Base-by-base conservation (phyloP, 2,329 filamentous ascomycete species). In the Onygena corvina region DNA sequence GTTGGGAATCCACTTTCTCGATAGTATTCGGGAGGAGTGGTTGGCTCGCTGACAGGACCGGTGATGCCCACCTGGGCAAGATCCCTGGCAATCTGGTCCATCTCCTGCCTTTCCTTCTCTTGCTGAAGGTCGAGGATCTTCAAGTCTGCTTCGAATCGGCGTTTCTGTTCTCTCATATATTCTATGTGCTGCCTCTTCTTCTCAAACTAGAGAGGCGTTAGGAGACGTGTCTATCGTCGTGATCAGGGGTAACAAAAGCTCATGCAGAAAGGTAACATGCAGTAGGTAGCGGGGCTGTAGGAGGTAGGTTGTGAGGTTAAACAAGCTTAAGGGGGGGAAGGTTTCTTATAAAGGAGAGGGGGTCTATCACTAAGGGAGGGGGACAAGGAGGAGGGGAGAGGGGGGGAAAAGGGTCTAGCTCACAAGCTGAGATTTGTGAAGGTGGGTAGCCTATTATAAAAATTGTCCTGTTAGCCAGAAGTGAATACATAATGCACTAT, bases 141-240 rank as follows among this genome's bases (percentile, higher is more conserved):
- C 79, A 98, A 88, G 66, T 95, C 87, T 56, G 85, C 81, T 69
- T 96, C 88, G 60, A 94, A 94, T 40, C 84, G 81, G 56, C 86
- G 80, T 61, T 86, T 87, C 65, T 94, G 86, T 67, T 94, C 86
- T 57, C 86, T 80, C 59, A 96, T 81, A 61, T 83, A 81, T 67
- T 96, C 90, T 71, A 93, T 93, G 66, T 94, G 88, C 61, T 86
- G 74, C 61, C 88, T 87, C 70, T 94, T 94, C 70, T 92, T 92
- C 66, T 94, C 89, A 63, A 94, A 79, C 89, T 95, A 67, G 52
- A 30, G 50, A 46, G 51, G 42, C 38, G 51, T 56, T 65, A 78
- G 60, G 73, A 67, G 58, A 53, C 47, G 38, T 11, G 16, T 23
- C 11, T n/a, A n/a, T n/a, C n/a, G n/a, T n/a, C n/a, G n/a, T n/a